These are phyloP conservation scores for Carex arenaria DNA, from an alignment of 202 grass and related monocot species.

Conservation along the genomic window DNA sequence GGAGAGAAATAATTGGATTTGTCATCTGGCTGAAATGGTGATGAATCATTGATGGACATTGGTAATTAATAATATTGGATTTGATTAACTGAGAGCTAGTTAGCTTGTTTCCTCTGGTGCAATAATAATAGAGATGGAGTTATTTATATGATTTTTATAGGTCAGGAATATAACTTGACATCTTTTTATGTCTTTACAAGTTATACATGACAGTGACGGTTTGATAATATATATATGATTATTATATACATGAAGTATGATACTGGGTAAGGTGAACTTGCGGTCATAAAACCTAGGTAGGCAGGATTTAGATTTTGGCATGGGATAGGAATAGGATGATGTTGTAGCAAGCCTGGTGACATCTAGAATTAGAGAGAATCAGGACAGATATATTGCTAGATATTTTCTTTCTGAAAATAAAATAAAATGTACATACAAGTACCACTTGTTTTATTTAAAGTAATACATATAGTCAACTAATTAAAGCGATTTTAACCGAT, in stretches of 20 bases:
- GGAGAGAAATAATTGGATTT: background rate
- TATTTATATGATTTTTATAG: background rate
- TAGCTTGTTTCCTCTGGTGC: background rate
- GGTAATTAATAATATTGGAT: background rate
- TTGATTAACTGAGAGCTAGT: background rate
- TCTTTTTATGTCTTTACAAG: background rate
- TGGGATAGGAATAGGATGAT: background rate
- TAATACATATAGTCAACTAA: too few species aligned
- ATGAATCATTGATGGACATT: slow-evolving; percentile 14
- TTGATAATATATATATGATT: background rate
- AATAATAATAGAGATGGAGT: slow-evolving; percentile 1
- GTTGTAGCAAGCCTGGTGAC: background rate
- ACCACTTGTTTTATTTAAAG: too few species aligned
- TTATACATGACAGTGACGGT: background rate
- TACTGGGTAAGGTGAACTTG: background rate
- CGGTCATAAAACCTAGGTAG: background rate
- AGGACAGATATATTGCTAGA: background rate
- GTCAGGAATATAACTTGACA: background rate
- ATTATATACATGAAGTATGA: background rate
- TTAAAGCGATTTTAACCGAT: too few species aligned
- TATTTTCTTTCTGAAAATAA: too few species aligned
- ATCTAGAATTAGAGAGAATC: background rate
- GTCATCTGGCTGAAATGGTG: background rate
- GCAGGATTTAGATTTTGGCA: background rate
- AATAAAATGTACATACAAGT: too few species aligned